Base-by-base conservation (phyloP, 148 eudicot genomes). In the Salicornia ramosissima region DNA sequence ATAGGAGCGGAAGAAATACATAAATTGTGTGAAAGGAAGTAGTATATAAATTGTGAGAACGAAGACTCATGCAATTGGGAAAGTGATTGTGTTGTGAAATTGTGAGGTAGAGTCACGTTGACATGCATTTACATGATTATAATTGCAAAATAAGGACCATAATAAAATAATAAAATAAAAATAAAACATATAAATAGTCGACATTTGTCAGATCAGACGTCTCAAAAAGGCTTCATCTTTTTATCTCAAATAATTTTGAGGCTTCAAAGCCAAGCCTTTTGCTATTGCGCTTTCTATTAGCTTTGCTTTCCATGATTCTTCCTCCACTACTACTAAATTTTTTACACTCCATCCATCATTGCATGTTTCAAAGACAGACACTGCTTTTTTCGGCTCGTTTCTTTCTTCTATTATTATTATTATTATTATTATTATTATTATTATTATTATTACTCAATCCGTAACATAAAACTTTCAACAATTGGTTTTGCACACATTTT, bases 231-330 rank as follows among this genome's bases (percentile, higher is more conserved):
- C 8, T 21, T 11, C 49, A 13, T 59, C 75, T 74, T 79, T 74
- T 69, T 66, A 58, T 71, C 68, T 75, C 69, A 52, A 77, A 59
- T n/a, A n/a, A 61, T 3, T 57, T 40, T 2, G 72, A 71, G 69
- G 73, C 76, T 79, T 79, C 33, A 59, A 67, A 52, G 65, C 11
- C 8, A 79, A 79, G 82, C 75, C 33, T 71, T 66, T 65, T 53
- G 71, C 25, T 57, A 74, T 61, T 75, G 82, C 68, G 62, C 75
- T 79, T 74, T 75, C 49, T 69, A 58, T 26, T 51, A 30, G 64
- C 56, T 57, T 72, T 36, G 36, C 78, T 74, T 73, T 74, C 71
- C 6, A 69, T 28, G 81, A 78, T 74, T 78, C 81, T 69, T 33
- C 61, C 61, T 49, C 77, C 81, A 78, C 81, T 78, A 31, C 56